Evolutionary conservation across 1,284 basidiomycete species (phyloP).

Genomic region (Malassezia obtusa): DNA sequence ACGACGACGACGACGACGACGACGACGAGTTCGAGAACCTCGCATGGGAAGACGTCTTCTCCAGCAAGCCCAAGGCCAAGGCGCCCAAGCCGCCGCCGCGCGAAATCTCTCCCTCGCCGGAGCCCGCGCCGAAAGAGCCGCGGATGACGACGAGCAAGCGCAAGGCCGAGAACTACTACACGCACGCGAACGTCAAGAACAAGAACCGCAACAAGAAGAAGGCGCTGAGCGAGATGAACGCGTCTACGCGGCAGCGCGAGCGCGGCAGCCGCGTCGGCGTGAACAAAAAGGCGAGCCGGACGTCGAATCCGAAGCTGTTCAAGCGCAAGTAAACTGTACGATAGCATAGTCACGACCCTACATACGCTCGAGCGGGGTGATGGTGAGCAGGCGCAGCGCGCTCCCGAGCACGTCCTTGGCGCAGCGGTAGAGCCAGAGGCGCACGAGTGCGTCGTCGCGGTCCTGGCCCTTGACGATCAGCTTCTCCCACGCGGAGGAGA

Average conservation of each 20-base stretch:
- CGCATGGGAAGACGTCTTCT: conserved; percentile 70
- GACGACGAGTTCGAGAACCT: conserved; percentile 54
- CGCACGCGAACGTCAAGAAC: conserved; percentile 49
- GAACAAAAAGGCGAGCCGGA: conserved; percentile 28
- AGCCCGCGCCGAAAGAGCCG: conserved; percentile 23
- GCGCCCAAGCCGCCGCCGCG: conserved; percentile 23
- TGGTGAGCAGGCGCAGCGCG: conserved; percentile 76
- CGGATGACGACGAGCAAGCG: conserved; percentile 52
- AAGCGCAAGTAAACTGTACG: conserved; percentile 3
- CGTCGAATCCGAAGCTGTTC: conserved; percentile 14
- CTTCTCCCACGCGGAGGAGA: conserved; percentile 78
- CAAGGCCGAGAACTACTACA: conserved; percentile 83
- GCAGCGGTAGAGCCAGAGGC: conserved; percentile 79
- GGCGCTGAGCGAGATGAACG: conserved; percentile 16
- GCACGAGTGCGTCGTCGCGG: conserved; percentile 64
- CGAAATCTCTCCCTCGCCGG: conserved; percentile 11
- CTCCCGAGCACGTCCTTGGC: conserved; percentile 77
- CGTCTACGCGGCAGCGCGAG: conserved; percentile 18
- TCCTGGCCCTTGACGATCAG: conserved; percentile 70
- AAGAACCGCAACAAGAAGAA: conserved; percentile 50
- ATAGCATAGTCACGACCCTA: conserved; percentile 49
- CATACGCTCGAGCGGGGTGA: conserved; percentile 75
- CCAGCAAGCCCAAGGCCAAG: conserved; percentile 44
- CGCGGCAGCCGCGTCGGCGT: conserved; percentile 33
- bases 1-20: conserved; percentile 26